Base-by-base conservation (phyloP, 352 stramenopile genomes). In the Albugo candida region DNA sequence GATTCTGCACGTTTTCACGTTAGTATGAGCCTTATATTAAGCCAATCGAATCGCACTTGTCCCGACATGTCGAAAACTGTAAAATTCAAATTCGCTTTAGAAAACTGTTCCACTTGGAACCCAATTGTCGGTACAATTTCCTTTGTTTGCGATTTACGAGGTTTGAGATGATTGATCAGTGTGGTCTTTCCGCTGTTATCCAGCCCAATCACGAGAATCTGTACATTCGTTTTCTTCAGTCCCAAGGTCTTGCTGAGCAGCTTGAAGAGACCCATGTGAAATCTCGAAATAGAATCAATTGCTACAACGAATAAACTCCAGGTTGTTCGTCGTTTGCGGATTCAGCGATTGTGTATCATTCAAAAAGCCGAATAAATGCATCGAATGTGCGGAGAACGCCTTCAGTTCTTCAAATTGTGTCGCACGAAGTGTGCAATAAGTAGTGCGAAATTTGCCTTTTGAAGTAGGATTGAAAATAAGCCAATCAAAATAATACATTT, bases 131-230 rank as follows among this genome's bases (percentile, higher is more conserved):
- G 82, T 45, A 83, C 82, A 18, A 92, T 76, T 57, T 93, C 82
- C 36, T 69, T 72, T 8, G 65, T 56, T 49, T 80, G 71, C n/a
- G 63, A 78, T 53, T 93, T 91, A 48, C 78, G 83, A 31, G 81
- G 83, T 53, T 94, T 94, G 49, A 94, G 65, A 54, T 94, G 74
- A 55, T 94, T 91, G 51, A 94, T 73, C n/a, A 94, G 64, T 34
- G 83, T 94, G 43, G 83, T 93, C 63, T 94, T 94, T 56, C 83
- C 81, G 58, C 73, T 91, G 55, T 93, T 93, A 54, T 94, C 83
- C 20, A 94, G 65, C 3, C 79, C 83, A 1, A 94, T 74, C 13
- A 94, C 72, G 13, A 94, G 65, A 54, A 94, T 94, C 36, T 77
- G 71, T 38, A 88, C 80, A 36, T 83, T 64, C 14, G 63, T 73